phyloP scores from a whole-genome alignment of 345 rosid genomes.

The Salix purpurea region DNA sequence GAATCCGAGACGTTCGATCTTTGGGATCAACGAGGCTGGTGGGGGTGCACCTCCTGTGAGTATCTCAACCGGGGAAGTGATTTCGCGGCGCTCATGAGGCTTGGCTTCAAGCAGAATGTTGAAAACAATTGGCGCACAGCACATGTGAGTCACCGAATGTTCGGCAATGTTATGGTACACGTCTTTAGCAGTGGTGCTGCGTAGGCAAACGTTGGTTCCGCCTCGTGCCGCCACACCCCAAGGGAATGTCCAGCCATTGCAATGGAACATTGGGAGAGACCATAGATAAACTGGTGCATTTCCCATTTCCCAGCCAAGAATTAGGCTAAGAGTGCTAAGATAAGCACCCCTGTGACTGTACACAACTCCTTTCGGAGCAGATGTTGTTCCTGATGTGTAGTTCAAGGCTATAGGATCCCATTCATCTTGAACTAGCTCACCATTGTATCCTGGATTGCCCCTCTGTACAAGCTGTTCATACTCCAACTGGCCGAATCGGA shows the following conservation, averaged over 20 bases:
- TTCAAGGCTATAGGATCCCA: slow-evolving; percentile 65
- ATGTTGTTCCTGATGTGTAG: slow-evolving; percentile 77
- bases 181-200: slow-evolving; percentile 46
- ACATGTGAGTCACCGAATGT: slow-evolving; percentile 70
- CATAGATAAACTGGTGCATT: slow-evolving; percentile 62
- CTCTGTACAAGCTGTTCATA: slow-evolving; percentile 49
- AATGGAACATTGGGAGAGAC: slow-evolving; percentile 85
- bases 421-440: slow-evolving; percentile 35
- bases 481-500: slow-evolving; percentile 43
- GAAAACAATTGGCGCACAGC: slow-evolving; percentile 71
- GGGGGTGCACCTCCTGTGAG: slow-evolving; percentile 87
- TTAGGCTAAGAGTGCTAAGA: slow-evolving; percentile 49
- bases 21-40: slow-evolving; percentile 43
- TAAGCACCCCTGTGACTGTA: slow-evolving; percentile 78
- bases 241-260: slow-evolving; percentile 79
- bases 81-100: slow-evolving; percentile 29
- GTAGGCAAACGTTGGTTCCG: slow-evolving; percentile 66
- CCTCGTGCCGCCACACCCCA: slow-evolving; percentile 78
- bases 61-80: slow-evolving; percentile 43
- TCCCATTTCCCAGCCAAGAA: slow-evolving; percentile 67
- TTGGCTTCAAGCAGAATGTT: slow-evolving; percentile 55
- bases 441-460: slow-evolving; percentile 36
- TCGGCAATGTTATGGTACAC: slow-evolving; percentile 46
- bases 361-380: slow-evolving; percentile 68
- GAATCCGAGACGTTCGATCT: slow-evolving; percentile 54